Evolutionary conservation across 2,329 filamentous ascomycete genomes (phyloP), one percentile per base, ranked within the genome.

Genomic region (Massarina eburnea): DNA sequence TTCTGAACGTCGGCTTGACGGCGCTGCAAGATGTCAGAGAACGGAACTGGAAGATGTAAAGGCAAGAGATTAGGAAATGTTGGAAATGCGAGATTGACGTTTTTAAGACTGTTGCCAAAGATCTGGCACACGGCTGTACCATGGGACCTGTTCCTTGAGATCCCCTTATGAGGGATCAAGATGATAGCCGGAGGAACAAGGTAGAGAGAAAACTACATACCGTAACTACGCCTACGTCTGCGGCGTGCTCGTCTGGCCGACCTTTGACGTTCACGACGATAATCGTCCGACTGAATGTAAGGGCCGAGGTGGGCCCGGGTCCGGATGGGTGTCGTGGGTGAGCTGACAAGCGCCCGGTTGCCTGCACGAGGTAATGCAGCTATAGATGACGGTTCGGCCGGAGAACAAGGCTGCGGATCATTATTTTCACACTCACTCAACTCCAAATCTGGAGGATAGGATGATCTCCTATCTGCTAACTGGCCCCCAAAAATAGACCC

Each of bases 351-450:
- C 32, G 38, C 12, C 17, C 35, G 14, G 17, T 19, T 41, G 30
- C 15, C 37, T 17, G 35, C 29, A 5, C 15, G 27, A 27, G 36
- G 14, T 19, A 24, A 43, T 27, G 41, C 43, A 32, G 21, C 12
- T n/a, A 22, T 19, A n/a, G 7, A n/a, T 19, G 39, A 15, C 22
- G 29, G 8, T 9, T 24, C n/a, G 1, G 8, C 8, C 41, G 19
- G 21, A 30, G 20, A 15, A 18, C 14, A 12, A 17, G 22, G 29
- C 27, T 46, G 34, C 17, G 39, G 12, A 14, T 20, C 24, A 15
- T 22, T 32, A 4, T 43, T 30, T 17, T 46, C 47, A 19, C 21
- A 27, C 30, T 49, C 47, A 33, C 43, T 46, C 34, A 49, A 9
- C 10, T 46, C 39, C 19, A 49, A 19, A 26, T 40, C 20, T 8